Percentiles rank a stretch among this genome's conserved stretches.
phyloP scores from a whole-genome alignment of 768 basidiomycete genomes.

The Termitomyces sp. region DNA sequence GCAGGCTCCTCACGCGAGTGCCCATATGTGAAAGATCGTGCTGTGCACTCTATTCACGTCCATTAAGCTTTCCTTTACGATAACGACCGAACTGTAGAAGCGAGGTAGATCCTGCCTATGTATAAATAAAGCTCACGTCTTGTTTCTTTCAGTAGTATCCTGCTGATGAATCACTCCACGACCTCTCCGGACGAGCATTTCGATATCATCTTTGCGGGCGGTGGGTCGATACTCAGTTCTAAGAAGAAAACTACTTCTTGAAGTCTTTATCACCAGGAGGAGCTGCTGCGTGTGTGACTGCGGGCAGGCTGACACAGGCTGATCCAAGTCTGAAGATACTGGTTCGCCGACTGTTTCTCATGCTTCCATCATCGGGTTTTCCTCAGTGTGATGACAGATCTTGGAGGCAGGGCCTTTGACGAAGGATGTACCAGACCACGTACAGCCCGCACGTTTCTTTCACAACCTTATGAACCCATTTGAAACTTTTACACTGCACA shows the following conservation, averaged over 20 bases:
- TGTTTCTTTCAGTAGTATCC: neutral
- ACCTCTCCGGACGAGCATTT: constrained; percentile 16
- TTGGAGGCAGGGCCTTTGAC: constrained; percentile 57
- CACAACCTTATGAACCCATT: constrained; percentile 32
- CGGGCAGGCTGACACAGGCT: constrained; percentile 48
- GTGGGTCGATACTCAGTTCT: constrained; percentile 22
- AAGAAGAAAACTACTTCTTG: neutral
- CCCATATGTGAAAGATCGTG: no score
- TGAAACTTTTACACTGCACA: constrained; percentile 41
- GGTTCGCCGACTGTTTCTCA: constrained; percentile 19
- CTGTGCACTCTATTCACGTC: neutral
- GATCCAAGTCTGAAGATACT: constrained; percentile 54
- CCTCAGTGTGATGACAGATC: constrained; percentile 23
- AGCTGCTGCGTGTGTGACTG: constrained; percentile 50
- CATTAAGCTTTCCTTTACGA: neutral
- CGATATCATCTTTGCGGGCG: constrained; percentile 57
- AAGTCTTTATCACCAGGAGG: constrained; percentile 31
- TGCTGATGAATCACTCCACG: neutral
- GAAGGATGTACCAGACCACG: constrained; percentile 37
- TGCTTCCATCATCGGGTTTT: neutral
- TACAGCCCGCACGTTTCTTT: constrained; percentile 50
- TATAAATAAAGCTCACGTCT: neutral
- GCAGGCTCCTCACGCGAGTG: neutral
- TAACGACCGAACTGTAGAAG: neutral
- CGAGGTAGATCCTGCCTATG: neutral